A percentile compares a stretch with the other conserved stretches of the same genome.
Evolutionary conservation across 2,329 filamentous ascomycete genomes (phyloP).

Genomic region (Phialophora verrucosa): DNA sequence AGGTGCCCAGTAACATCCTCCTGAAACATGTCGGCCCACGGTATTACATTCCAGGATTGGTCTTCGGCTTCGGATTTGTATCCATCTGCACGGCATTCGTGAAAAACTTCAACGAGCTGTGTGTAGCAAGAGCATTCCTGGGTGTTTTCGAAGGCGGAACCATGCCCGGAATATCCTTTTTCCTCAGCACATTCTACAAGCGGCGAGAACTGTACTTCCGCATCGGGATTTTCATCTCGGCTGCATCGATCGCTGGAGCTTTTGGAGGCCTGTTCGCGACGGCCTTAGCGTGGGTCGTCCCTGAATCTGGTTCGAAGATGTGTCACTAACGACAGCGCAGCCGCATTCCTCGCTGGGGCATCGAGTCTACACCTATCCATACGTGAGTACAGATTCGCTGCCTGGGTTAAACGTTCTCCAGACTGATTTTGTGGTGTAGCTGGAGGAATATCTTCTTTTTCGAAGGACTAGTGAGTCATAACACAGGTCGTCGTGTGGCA

Average conservation of each 20-base stretch:
- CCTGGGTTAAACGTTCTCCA: background rate
- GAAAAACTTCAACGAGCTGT: conserved; percentile 55
- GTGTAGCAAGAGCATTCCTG: conserved; percentile 56
- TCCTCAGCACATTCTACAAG: conserved; percentile 64
- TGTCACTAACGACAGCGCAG: conserved; percentile 7
- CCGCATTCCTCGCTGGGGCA: conserved; percentile 33
- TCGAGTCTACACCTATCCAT: conserved; percentile 29
- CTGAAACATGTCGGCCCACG: conserved; percentile 55
- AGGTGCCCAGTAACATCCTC: conserved; percentile 68
- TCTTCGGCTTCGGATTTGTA: conserved; percentile 44
- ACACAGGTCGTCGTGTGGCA: too few relatives aligned
- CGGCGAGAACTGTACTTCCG: conserved; percentile 51
- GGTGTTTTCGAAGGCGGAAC: conserved; percentile 54
- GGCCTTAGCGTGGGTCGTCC: conserved; percentile 56
- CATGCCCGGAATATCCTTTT: conserved; percentile 59
- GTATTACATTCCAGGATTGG: conserved; percentile 47
- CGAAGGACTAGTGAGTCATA: conserved; percentile 49
- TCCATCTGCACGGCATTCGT: conserved; percentile 58
- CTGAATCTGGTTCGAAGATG: background rate
- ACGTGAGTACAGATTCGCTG: conserved; percentile 18
- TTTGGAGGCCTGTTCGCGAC: conserved; percentile 60
- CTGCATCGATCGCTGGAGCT: conserved; percentile 56
- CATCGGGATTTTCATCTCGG: conserved; percentile 55
- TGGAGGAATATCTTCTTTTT: conserved; percentile 64
- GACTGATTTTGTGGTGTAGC: conserved; percentile 39